These are phyloP conservation scores for Mucor racemosus DNA, from an alignment of 371 early-diverging fungal species.

Conservation along the genomic window DNA sequence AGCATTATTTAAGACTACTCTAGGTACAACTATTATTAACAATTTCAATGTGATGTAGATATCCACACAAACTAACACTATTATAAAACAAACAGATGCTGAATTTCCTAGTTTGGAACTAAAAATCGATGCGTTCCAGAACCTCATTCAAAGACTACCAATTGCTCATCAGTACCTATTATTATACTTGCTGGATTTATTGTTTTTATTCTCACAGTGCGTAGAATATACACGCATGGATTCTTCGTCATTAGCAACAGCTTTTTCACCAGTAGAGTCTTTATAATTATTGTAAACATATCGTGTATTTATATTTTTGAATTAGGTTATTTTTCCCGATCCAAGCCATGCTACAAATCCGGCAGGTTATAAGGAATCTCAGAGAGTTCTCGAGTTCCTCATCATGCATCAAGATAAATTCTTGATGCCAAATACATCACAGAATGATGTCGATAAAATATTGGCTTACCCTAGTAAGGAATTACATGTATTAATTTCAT, in stretches of 20 bases:
- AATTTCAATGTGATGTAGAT: background rate
- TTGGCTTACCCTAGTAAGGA: conserved; percentile 7
- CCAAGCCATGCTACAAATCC: conserved; percentile 61
- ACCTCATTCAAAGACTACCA: conserved; percentile 57
- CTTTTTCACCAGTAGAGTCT: conserved; percentile 61
- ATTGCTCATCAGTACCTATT: conserved; percentile 59
- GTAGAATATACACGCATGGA: conserved; percentile 63
- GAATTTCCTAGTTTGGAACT: conserved; percentile 43
- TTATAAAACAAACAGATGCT: conserved; percentile 21
- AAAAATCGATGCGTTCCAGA: conserved; percentile 58
- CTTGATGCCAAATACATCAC: conserved; percentile 25
- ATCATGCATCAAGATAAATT: conserved; percentile 52
- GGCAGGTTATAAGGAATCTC: conserved; percentile 61
- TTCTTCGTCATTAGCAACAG: conserved; percentile 58
- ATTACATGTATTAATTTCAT: background rate
- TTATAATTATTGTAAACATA: background rate
- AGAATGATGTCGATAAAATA: background rate
- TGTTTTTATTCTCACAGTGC: conserved; percentile 56
- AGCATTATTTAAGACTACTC: conserved; percentile 52
- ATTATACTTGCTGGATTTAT: conserved; percentile 63
- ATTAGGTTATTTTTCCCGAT: conserved; percentile 56
- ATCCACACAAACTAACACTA: background rate
- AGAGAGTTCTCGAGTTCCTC: conserved; percentile 60
- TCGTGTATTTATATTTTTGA: too few species aligned
- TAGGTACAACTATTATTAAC: conserved; percentile 42